Evolutionary conservation across 106 monocot genomes (phyloP).

Genomic region (Dendrobium officinale): DNA sequence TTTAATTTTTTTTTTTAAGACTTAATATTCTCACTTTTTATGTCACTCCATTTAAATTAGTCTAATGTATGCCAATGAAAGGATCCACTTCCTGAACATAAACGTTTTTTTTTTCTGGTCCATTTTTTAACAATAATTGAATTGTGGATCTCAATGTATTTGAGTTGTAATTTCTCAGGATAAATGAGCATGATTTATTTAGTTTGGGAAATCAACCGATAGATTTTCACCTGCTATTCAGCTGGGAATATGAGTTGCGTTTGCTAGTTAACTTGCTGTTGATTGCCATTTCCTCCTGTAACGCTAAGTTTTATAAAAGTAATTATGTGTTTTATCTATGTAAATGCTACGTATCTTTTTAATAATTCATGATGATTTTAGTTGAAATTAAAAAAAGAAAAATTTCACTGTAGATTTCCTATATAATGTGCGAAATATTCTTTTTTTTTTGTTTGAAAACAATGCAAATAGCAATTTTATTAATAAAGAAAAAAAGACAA

Average conservation of each 20-base stretch:
- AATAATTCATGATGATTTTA: no score
- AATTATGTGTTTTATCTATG: no score
- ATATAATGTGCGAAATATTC: no score
- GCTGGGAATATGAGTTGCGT: not conserved
- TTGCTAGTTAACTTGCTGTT: no score
- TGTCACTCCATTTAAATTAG: not conserved
- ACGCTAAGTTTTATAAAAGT: no score
- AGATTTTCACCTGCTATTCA: not conserved
- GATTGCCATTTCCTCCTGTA: no score
- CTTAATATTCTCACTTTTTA: not conserved
- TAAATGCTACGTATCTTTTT: no score
- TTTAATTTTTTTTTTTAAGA: not conserved
- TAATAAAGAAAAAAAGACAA: no score
- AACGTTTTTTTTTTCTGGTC: not conserved
- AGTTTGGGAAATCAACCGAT: not conserved
- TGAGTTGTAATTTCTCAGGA: not conserved
- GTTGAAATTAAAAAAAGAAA: no score
- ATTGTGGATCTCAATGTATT: not conserved
- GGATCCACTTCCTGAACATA: not conserved
- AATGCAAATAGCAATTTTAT: no score
- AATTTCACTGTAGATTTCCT: no score
- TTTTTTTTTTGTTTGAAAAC: no score
- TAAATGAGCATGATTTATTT: not conserved
- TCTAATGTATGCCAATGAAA: not conserved
- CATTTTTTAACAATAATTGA: not conserved